These are phyloP conservation scores for Xylaria sp. DNA, from an alignment of 2,329 filamentous ascomycete genomes.

Conservation along the genomic window DNA sequence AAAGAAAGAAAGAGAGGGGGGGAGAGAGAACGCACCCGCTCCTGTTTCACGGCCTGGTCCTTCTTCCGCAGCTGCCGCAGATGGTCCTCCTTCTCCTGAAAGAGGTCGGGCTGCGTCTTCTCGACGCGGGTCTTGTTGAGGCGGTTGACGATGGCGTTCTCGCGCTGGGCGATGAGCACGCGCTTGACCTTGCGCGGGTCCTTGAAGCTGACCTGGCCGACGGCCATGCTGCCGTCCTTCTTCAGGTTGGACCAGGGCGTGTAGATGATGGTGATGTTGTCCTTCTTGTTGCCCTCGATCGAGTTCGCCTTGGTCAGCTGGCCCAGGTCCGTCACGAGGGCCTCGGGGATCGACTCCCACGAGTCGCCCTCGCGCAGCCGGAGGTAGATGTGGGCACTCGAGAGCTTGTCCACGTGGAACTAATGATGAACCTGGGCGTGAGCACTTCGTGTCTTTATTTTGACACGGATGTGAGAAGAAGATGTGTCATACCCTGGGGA, in stretches of 20 bases:
- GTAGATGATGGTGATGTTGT: constrained; percentile 96
- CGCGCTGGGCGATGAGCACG: constrained; percentile 77
- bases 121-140: constrained; percentile 96
- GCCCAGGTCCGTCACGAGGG: constrained; percentile 84
- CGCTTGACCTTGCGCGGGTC: constrained; percentile 85
- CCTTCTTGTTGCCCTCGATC: constrained; percentile 99
- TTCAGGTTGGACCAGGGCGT: constrained; percentile 96
- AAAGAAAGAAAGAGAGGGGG: not conserved
- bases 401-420: constrained; percentile 98
- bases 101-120: constrained; percentile 84
- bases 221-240: constrained; percentile 95
- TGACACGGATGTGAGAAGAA: not conserved
- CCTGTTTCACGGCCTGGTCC: constrained; percentile 68
- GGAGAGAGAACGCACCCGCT: constrained; percentile 57
- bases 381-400: constrained; percentile 94
- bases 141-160: constrained; percentile 94
- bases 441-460: not conserved
- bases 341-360: constrained; percentile 82
- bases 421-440: constrained; percentile 42
- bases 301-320: constrained; percentile 99
- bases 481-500: constrained; percentile 38
- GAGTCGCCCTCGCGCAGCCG: constrained; percentile 77
- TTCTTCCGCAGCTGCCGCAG: constrained; percentile 72
- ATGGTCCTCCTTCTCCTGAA: constrained; percentile 79
- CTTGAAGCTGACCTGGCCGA: constrained; percentile 94